phyloP scores from a whole-genome alignment of 345 rosid genomes.

The Aquilaria yunnanensis region DNA sequence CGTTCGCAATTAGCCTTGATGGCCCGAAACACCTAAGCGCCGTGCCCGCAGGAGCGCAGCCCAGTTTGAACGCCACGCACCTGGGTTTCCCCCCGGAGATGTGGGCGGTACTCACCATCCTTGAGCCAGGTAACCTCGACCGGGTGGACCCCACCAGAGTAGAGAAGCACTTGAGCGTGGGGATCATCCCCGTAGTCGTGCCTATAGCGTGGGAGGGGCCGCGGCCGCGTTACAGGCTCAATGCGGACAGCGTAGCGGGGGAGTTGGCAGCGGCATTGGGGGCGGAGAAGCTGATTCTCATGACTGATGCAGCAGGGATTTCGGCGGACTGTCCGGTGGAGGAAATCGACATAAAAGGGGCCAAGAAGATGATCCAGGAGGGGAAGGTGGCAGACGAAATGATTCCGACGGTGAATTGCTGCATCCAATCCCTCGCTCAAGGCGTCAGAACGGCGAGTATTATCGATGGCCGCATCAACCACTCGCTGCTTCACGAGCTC shows the following conservation, averaged over 20 bases:
- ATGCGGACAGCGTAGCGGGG: conserved; percentile 84
- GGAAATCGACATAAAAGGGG: conserved; percentile 72
- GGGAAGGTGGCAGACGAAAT: conserved; percentile 79
- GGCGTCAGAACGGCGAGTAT: conserved; percentile 85
- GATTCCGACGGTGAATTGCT: conserved; percentile 85
- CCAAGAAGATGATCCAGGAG: conserved; percentile 49
- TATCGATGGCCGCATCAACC: conserved; percentile 70
- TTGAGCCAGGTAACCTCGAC: conserved; percentile 28
- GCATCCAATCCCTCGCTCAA: conserved; percentile 66
- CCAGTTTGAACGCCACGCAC: conserved; percentile 47
- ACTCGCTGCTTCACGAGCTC: conserved; percentile 73
- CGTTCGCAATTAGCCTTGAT: conserved; percentile 65
- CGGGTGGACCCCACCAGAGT: conserved; percentile 50
- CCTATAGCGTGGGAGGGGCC: conserved; percentile 65
- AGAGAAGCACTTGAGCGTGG: conserved; percentile 39
- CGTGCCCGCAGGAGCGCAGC: conserved; percentile 62
- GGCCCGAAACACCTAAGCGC: conserved; percentile 51
- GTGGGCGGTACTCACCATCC: conserved; percentile 34
- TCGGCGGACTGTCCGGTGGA: conserved; percentile 31
- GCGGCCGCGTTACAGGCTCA: conserved; percentile 70
- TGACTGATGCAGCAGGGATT: conserved; percentile 11
- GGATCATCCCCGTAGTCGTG: conserved; percentile 73
- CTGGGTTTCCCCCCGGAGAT: conserved; percentile 5
- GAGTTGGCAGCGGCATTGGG: conserved; percentile 33
- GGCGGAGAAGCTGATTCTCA: conserved; percentile 26